phyloP scores from a whole-genome alignment of 78 protist species.

The Dictyostelium intermedium region DNA sequence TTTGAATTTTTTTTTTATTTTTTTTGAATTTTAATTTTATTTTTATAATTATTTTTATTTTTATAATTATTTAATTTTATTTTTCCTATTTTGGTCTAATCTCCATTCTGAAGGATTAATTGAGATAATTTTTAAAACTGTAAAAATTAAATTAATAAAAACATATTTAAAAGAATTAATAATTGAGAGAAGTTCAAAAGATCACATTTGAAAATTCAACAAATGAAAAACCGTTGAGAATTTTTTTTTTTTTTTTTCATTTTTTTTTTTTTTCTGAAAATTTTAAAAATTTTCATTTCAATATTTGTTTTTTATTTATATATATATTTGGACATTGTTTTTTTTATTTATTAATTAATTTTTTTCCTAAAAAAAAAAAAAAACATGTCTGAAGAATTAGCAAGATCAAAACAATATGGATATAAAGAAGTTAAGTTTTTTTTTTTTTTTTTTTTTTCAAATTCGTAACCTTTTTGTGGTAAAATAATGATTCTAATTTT shows the following conservation, averaged over 20 bases:
- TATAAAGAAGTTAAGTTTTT: conserved; percentile 71
- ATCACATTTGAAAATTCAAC: background rate
- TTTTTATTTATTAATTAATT: background rate
- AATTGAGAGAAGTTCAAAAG: background rate
- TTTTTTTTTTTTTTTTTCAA: background rate
- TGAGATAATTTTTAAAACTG: no score
- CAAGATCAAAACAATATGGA: conserved; percentile 74
- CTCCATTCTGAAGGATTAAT: no score
- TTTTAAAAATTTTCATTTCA: background rate
- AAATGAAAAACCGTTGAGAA: conserved; percentile 41
- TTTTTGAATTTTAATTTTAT: no score
- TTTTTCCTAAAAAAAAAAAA: background rate
- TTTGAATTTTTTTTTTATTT: no score
- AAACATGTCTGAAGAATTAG: conserved; percentile 63
- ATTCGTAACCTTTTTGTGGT: no score
- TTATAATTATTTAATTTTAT: no score
- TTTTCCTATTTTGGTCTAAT: no score
- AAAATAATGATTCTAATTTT: background rate
- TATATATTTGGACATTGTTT: background rate
- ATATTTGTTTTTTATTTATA: background rate
- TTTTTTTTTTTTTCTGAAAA: background rate
- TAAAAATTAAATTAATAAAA: no score
- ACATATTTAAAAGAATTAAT: background rate
- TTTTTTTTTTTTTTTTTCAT: conserved; percentile 13
- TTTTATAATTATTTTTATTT: no score